Conservation (phyloP, 2,329 filamentous ascomycete species). For the Trichoderma cornu-damae region DNA sequence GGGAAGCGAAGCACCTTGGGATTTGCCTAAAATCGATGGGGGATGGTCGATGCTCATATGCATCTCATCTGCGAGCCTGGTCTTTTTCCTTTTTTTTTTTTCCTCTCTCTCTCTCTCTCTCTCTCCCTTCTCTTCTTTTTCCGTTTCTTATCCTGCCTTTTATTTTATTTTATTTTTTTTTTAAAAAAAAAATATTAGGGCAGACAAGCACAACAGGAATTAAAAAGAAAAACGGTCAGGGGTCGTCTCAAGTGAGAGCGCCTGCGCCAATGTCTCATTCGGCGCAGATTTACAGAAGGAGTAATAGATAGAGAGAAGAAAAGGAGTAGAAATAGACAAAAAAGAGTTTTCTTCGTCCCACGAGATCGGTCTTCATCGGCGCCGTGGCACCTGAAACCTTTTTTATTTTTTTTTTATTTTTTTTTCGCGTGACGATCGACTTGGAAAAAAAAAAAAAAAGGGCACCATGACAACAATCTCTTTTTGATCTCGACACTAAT, state of each 20-base stretch:
- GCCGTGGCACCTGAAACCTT: neutral
- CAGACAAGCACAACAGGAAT: too few species aligned
- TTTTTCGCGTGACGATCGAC: neutral
- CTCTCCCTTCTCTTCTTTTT: neutral
- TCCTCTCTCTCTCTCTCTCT: neutral
- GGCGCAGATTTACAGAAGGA: neutral
- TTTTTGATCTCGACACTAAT: neutral
- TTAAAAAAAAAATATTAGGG: too few species aligned
- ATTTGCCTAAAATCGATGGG: neutral
- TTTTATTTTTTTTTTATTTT: neutral
- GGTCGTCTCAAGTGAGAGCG: neutral
- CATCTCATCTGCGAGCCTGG: slow-evolving; percentile 1
- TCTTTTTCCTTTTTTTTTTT: neutral
- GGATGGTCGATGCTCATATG: slow-evolving; percentile 13
- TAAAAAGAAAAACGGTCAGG: neutral
- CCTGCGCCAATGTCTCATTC: neutral
- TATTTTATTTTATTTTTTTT: too few species aligned
- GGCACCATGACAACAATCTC: neutral
- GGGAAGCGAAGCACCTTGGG: neutral
- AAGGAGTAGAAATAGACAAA: neutral
- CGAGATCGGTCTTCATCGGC: neutral
- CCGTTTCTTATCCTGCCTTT: too few species aligned
- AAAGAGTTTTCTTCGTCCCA: neutral
- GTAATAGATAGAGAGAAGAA: neutral
- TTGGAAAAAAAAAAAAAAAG: too few species aligned